These are phyloP conservation scores for Tetrahymena elliotti DNA, from an alignment of 73 alveolate species.

Conservation along the genomic window DNA sequence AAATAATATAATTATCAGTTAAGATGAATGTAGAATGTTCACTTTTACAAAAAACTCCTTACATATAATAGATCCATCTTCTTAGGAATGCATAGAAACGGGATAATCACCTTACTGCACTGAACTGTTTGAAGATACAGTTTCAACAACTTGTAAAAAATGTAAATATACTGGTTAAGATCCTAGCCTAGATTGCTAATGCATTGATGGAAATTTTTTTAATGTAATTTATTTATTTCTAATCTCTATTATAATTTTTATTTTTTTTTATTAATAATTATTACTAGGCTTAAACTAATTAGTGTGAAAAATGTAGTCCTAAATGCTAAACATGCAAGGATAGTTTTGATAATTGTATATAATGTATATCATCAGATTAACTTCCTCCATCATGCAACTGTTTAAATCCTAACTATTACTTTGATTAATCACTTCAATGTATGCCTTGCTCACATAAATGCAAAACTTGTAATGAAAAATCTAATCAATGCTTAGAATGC, in stretches of 20 bases:
- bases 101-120: not conserved
- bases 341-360: not conserved
- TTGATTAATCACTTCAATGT: not conserved
- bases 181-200: not conserved
- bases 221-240: not conserved
- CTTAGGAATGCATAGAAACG: not conserved
- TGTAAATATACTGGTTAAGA: not conserved
- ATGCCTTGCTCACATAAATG: not conserved
- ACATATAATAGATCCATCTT: not conserved
- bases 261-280: no score
- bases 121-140: not conserved
- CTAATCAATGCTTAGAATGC: not conserved
- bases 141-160: not conserved
- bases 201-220: not conserved
- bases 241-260: no score
- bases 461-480: not conserved
- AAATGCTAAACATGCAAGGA: not conserved
- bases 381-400: not conserved
- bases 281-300: no score
- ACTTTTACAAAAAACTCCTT: not conserved
- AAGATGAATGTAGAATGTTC: not conserved
- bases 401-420: no score
- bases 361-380: not conserved
- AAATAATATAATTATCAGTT: not conserved
- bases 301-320: not conserved